phyloP scores from a whole-genome alignment of 148 eudicot genomes.

The Nyssa sinensis region DNA sequence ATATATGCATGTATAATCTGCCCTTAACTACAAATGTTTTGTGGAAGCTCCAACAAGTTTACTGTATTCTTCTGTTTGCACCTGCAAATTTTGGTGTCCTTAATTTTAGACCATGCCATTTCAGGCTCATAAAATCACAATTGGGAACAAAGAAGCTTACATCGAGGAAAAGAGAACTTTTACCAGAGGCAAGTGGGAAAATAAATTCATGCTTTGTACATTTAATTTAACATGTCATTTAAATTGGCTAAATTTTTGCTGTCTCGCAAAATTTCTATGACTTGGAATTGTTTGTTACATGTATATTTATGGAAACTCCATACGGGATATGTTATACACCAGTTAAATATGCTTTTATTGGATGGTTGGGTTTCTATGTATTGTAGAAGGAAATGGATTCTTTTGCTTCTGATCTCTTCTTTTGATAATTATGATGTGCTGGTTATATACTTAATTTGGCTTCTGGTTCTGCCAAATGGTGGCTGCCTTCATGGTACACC shows the following conservation, averaged over 20 bases:
- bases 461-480: too few relatives aligned
- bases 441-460: too few relatives aligned
- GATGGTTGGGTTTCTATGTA: neutral
- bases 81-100: neutral
- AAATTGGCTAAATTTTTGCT: too few relatives aligned
- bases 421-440: too few relatives aligned
- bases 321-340: too few relatives aligned
- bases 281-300: too few relatives aligned
- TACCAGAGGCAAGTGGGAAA: conserved; percentile 47
- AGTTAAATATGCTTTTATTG: neutral
- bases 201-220: neutral
- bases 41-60: neutral
- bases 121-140: conserved; percentile 34
- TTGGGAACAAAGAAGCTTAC: conserved; percentile 45
- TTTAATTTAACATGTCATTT: too few relatives aligned
- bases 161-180: conserved; percentile 55
- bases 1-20: neutral
- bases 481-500: too few relatives aligned
- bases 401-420: too few relatives aligned
- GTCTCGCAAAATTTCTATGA: too few relatives aligned
- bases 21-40: neutral
- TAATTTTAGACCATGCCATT: conserved; percentile 5
- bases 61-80: neutral
- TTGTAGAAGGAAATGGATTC: too few relatives aligned
- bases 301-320: too few relatives aligned